phyloP scores from a whole-genome alignment of 108 stramenopile genomes.

The Nitzschia palea region DNA sequence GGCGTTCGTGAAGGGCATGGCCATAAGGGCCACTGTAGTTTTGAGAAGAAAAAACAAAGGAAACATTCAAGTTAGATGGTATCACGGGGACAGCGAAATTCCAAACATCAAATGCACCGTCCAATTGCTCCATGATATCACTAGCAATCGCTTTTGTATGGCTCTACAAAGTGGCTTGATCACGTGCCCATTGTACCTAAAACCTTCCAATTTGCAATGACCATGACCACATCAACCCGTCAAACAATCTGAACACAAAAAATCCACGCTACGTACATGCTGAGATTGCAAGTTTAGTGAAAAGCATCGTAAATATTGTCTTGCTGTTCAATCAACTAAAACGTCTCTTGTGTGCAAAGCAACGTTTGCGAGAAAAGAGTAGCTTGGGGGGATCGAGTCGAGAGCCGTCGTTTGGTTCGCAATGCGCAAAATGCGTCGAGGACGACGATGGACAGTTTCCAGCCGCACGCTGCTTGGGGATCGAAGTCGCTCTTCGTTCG shows the following conservation, averaged over 20 bases:
- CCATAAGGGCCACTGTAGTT: slow-evolving; percentile 54
- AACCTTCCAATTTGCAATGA: too few relatives aligned
- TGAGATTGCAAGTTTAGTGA: slow-evolving; percentile 59
- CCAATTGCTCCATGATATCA: too few relatives aligned
- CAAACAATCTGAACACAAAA: not conserved
- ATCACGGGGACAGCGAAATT: too few relatives aligned
- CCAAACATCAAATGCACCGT: too few relatives aligned
- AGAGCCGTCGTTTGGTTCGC: too few relatives aligned
- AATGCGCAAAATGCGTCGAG: too few relatives aligned
- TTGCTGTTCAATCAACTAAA: not conserved
- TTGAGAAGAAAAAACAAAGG: not conserved
- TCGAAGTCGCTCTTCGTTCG: not conserved
- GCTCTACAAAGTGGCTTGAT: too few relatives aligned
- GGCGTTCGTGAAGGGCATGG: slow-evolving; percentile 44
- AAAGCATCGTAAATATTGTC: slow-evolving; percentile 45
- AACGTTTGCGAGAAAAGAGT: not conserved
- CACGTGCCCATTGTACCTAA: too few relatives aligned
- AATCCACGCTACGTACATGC: slow-evolving; percentile 45
- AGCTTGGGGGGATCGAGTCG: too few relatives aligned
- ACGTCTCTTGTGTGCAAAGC: not conserved
- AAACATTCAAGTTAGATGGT: not conserved
- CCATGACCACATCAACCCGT: too few relatives aligned
- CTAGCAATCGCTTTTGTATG: too few relatives aligned
- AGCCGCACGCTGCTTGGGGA: not conserved
- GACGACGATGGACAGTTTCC: not conserved